Evolutionary conservation across 2,329 filamentous ascomycete genomes (phyloP), one percentile per base, ranked within the genome.

Genomic region (Ophiostoma pallidulum): DNA sequence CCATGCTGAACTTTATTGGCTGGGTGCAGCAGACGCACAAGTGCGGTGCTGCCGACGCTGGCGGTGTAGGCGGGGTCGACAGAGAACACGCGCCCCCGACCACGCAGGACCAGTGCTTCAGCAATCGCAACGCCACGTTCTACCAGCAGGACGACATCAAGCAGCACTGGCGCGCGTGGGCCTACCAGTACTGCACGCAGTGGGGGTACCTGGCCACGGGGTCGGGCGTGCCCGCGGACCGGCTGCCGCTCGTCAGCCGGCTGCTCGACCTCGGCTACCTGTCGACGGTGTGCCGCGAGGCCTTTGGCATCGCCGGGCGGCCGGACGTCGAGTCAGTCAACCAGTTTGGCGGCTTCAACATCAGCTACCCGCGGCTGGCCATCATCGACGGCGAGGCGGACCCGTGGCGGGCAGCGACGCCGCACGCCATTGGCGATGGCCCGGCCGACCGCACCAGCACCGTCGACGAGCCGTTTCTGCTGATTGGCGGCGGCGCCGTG

Each of bases 121-220:
- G 58, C 29, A 66, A 60, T 26, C 61, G 58, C 42, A 58, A 68
- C 50, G 14, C 59, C 4, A 56, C 54, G 0, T 65, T 64, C 43
- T 67, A 67, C 50, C 49, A 52, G 26, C 57, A 59, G 18, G 60
- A 65, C 49, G 59, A 63, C 47, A 63, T 69, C 41, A 50, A 59
- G 5, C 66, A 69, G 50, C 60, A 58, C 44, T 75, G 59, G 58
- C 64, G 73, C 0, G 61, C 68, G 20, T 78, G 74, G 74, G 56
- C 63, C 1, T 78, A 73, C 55, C 75, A 78, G 51, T 72, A 70
- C 33, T 78, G 74, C 63, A 76, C 72, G 6, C 68, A 78, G 66
- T 92, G 85, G 86, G 87, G 86, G 9, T 92, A 78, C 64, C 77
- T 90, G 42, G 76, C 82, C 54, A 87, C 84, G 0, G 86, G 87